Conservation (phyloP, 2,329 filamentous ascomycete genomes). For the Volutella citrinella region DNA sequence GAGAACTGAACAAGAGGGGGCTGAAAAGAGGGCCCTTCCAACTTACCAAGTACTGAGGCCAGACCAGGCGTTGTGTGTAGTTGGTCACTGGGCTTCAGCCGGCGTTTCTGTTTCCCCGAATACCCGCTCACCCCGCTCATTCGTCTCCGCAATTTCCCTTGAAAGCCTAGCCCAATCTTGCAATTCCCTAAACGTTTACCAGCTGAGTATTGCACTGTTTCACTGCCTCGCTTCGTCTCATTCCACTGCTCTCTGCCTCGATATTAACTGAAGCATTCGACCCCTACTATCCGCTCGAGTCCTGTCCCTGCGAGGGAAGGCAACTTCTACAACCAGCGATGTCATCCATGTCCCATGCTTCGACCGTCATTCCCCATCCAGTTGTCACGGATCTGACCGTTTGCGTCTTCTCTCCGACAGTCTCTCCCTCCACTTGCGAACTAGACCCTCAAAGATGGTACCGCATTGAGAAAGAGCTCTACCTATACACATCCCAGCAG, state of each 20-base stretch:
- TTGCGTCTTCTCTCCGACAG: too few relatives aligned
- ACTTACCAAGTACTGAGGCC: too few relatives aligned
- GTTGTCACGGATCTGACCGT: slow-evolving; percentile 34
- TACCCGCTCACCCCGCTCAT: too few relatives aligned
- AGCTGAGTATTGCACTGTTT: not conserved
- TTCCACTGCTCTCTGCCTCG: slow-evolving; percentile 1
- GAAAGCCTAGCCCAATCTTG: too few relatives aligned
- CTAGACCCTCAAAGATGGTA: slow-evolving; percentile 47
- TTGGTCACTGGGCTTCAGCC: too few relatives aligned
- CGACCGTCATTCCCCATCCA: slow-evolving; percentile 9
- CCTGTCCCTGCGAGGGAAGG: slow-evolving; percentile 1
- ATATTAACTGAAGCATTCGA: not conserved
- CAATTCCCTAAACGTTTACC: too few relatives aligned
- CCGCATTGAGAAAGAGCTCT: slow-evolving; percentile 66
- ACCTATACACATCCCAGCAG: slow-evolving; percentile 60
- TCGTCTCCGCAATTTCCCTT: too few relatives aligned
- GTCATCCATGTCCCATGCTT: slow-evolving; percentile 3
- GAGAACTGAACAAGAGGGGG: too few relatives aligned
- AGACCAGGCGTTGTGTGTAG: too few relatives aligned
- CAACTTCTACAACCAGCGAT: not conserved
- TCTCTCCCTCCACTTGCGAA: slow-evolving; percentile 23
- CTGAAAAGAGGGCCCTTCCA: too few relatives aligned
- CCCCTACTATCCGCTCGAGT: too few relatives aligned
- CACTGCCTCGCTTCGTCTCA: not conserved
- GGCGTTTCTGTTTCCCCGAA: too few relatives aligned